Conservation (phyloP, 495 filamentous ascomycete species). For the Jackrogersella multiformis region DNA sequence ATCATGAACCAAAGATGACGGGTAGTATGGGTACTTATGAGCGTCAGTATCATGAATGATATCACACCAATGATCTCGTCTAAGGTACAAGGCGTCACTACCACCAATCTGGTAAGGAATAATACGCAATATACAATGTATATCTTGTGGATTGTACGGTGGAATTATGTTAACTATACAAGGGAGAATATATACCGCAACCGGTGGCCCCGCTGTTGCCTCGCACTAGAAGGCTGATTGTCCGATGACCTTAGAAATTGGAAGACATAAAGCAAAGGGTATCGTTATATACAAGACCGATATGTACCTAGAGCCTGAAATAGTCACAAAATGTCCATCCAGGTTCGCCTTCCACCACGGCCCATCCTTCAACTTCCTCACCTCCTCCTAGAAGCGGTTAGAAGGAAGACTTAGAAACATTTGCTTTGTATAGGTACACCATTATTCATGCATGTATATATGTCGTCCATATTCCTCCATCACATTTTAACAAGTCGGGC, state of each 20-base stretch:
- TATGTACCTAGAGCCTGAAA: conserved; percentile 36
- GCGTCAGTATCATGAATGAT: background rate
- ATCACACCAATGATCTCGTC: no score
- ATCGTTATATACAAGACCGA: conserved; percentile 47
- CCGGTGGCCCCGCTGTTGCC: conserved; percentile 27
- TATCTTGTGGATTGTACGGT: conserved; percentile 10
- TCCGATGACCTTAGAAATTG: conserved; percentile 16
- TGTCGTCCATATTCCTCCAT: conserved; percentile 37
- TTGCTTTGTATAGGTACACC: conserved; percentile 40
- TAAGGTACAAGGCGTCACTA: no score
- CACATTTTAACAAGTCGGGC: conserved; percentile 25
- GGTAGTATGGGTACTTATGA: background rate
- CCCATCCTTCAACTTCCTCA: conserved; percentile 42
- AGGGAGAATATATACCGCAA: conserved; percentile 45
- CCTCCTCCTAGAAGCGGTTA: conserved; percentile 20
- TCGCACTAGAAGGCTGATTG: conserved; percentile 19
- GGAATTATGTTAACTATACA: conserved; percentile 47
- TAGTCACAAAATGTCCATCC: conserved; percentile 18
- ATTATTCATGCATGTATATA: conserved; percentile 45
- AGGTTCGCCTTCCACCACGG: conserved; percentile 36
- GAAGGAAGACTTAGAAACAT: conserved; percentile 38
- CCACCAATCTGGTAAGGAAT: no score
- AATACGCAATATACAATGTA: background rate
- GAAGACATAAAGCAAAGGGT: conserved; percentile 34
- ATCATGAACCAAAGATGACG: background rate